These are phyloP conservation scores for Nakazawaea populi DNA, from an alignment of 805 yeast species.

Conservation along the genomic window DNA sequence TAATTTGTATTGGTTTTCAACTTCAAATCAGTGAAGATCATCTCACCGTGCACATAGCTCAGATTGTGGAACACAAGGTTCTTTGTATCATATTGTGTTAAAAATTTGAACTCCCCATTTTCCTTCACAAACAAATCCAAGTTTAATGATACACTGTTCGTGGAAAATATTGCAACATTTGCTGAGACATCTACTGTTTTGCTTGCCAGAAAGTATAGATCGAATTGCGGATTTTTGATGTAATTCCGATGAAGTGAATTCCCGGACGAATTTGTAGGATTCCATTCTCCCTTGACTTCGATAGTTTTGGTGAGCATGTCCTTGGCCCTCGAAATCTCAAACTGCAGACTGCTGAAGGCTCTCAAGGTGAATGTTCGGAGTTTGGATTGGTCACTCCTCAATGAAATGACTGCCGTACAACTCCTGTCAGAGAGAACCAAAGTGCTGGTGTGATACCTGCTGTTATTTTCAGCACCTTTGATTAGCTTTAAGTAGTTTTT, in stretches of 20 bases:
- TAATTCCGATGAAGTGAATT: conserved; percentile 42
- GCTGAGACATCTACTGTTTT: conserved; percentile 16
- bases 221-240: conserved; percentile 51
- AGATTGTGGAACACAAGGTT: conserved; percentile 25
- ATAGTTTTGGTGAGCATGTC: conserved; percentile 16
- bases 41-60: conserved; percentile 26
- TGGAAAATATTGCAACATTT: conserved; percentile 18
- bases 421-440: conserved; percentile 16
- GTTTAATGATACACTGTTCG: conserved; percentile 25
- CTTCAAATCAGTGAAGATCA: conserved; percentile 16
- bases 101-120: conserved; percentile 18
- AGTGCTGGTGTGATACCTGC: conserved; percentile 25
- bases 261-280: conserved; percentile 42
- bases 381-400: conserved; percentile 10
- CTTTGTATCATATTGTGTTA: conserved; percentile 22
- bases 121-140: conserved; percentile 39
- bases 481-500: conserved; percentile 2
- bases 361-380: conserved; percentile 11
- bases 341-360: conserved; percentile 10
- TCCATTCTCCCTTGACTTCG: conserved; percentile 39
- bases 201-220: conserved; percentile 21
- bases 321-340: conserved; percentile 25
- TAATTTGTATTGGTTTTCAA: conserved; percentile 31
- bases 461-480: conserved; percentile 20
- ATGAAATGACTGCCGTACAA: conserved; percentile 17